These are phyloP conservation scores for Tolypocladium paradoxum DNA, from an alignment of 2,329 filamentous ascomycete species.

Conservation along the genomic window DNA sequence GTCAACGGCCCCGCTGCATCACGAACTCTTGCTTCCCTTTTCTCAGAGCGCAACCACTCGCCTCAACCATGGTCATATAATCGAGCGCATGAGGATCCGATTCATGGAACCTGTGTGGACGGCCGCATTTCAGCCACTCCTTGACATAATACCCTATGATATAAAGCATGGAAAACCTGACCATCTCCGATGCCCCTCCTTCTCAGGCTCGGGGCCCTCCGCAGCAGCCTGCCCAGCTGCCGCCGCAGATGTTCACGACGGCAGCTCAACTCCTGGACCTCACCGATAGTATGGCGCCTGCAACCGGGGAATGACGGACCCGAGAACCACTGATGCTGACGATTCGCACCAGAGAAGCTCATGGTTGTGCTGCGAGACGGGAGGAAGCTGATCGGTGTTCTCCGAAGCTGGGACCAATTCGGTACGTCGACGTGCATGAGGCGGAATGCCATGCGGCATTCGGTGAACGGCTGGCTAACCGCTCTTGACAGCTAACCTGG, in stretches of 20 bases:
- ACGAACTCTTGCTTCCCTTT: background rate
- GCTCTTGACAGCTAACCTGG: conserved; percentile 64
- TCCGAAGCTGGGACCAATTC: conserved; percentile 96
- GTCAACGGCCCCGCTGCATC: background rate
- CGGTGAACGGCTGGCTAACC: background rate
- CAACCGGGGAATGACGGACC: background rate
- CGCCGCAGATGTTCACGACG: conserved; percentile 97
- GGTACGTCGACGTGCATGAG: conserved; percentile 37
- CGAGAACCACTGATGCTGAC: conserved; percentile 10
- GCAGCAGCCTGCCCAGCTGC: conserved; percentile 52
- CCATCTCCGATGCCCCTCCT: conserved; percentile 36
- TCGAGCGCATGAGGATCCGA: background rate
- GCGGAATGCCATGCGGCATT: background rate
- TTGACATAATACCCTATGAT: conserved; percentile 8
- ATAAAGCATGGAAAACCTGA: conserved; percentile 41
- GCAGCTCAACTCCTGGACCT: conserved; percentile 91
- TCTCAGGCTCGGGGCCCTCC: conserved; percentile 18
- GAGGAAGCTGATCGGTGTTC: conserved; percentile 82
- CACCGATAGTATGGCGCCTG: conserved; percentile 71
- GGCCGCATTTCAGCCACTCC: background rate
- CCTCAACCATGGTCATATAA: background rate
- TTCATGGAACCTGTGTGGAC: conserved; percentile 3
- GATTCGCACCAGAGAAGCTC: conserved; percentile 65
- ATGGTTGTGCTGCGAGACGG: conserved; percentile 86
- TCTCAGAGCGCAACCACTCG: background rate